Percentiles rank a stretch among this genome's conserved stretches.
These are phyloP conservation scores for Collybia sordida DNA, from an alignment of 768 basidiomycete species.

Conservation along the genomic window DNA sequence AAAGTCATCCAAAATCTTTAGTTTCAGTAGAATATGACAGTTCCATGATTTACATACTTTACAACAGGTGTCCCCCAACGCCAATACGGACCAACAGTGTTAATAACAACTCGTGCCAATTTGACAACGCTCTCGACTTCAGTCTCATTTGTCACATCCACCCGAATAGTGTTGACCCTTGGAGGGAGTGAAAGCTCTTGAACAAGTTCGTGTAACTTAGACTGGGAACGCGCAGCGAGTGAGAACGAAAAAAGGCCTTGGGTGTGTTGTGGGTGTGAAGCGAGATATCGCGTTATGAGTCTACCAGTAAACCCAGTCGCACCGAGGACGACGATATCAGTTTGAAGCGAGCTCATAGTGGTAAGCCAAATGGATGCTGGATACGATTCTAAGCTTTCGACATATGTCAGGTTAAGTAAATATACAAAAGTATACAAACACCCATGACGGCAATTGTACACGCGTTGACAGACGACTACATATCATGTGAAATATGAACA, in stretches of 20 bases:
- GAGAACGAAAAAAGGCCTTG: slow-evolving; percentile 61
- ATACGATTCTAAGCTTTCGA: no score
- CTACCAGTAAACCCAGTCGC: slow-evolving; percentile 79
- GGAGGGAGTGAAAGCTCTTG: slow-evolving; percentile 43
- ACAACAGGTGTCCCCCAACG: slow-evolving; percentile 74
- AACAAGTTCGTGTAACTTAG: slow-evolving; percentile 57
- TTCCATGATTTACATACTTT: slow-evolving; percentile 34
- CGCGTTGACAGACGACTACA: not conserved
- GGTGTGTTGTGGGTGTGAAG: slow-evolving; percentile 50
- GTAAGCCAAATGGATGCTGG: not conserved
- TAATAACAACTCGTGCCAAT: slow-evolving; percentile 67
- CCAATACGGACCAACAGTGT: slow-evolving; percentile 76
- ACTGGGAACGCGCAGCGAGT: slow-evolving; percentile 65
- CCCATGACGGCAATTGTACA: not conserved
- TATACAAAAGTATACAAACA: not conserved
- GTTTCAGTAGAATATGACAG: not conserved
- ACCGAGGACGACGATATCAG: slow-evolving; percentile 68
- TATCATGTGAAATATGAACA: not conserved
- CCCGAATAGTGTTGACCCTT: slow-evolving; percentile 44
- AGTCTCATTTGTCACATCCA: slow-evolving; percentile 57
- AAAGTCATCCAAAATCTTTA: not conserved
- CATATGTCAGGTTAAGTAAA: no score
- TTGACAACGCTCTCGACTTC: slow-evolving; percentile 60
- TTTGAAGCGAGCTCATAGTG: slow-evolving; percentile 23
- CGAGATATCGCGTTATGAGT: slow-evolving; percentile 67